These are phyloP conservation scores for Hypericum androsaemum DNA, from an alignment of 345 rosid genomes.

Conservation along the genomic window DNA sequence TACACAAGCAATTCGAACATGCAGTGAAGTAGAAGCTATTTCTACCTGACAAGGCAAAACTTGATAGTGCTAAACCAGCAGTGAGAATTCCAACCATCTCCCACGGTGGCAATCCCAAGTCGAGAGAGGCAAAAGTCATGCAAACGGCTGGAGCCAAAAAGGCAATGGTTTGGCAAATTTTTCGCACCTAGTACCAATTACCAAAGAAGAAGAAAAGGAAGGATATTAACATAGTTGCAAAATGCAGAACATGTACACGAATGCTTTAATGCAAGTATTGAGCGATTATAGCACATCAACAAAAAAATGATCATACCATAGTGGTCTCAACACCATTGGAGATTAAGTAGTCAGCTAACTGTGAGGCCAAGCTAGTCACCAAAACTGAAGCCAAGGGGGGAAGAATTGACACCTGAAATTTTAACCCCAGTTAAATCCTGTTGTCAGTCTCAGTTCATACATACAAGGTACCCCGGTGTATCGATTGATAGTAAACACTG, in stretches of 20 bases:
- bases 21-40: no score
- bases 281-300: slow-evolving; percentile 2
- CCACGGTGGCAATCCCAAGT: slow-evolving; percentile 91
- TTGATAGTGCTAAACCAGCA: slow-evolving; percentile 76
- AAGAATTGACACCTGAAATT: slow-evolving; percentile 84
- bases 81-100: slow-evolving; percentile 82
- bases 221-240: background rate
- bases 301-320: slow-evolving; percentile 34
- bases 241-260: no score
- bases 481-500: no score
- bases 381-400: slow-evolving; percentile 87
- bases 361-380: slow-evolving; percentile 70
- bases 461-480: no score
- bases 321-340: slow-evolving; percentile 75
- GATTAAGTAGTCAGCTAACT: slow-evolving; percentile 74
- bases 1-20: no score
- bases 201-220: background rate
- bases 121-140: slow-evolving; percentile 75
- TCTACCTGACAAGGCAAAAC: slow-evolving; percentile 87
- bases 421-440: no score
- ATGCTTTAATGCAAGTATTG: no score
- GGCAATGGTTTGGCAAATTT: slow-evolving; percentile 83
- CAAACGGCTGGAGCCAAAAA: slow-evolving; percentile 85
- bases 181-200: slow-evolving; percentile 55
- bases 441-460: no score